Evolutionary conservation across 768 basidiomycete species (phyloP), one percentile per base, ranked within the genome.

Genomic region (Hygrophorus pudorinus): DNA sequence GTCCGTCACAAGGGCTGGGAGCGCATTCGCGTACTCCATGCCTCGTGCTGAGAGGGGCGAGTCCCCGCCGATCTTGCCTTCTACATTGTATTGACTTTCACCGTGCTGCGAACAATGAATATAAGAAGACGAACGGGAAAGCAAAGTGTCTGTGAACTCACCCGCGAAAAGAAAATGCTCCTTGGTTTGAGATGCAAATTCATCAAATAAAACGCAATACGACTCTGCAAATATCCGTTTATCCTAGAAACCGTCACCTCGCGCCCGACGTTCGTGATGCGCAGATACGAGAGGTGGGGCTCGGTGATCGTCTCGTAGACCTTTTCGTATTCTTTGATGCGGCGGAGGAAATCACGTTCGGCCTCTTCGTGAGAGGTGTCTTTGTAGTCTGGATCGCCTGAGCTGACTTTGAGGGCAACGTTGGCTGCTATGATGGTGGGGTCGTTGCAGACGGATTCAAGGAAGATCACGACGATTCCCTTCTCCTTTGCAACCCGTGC

Each of bases 141-240:
- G 11, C 32, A 27, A 12, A 37, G 13, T 12, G n/a, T 18, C 24
- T 30, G 8, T 4, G 40, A 64, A 3, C 82, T 55, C 56, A 97
- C 94, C 54, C 96, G 67, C 4, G 96, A 97, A 48, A 99, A 76
- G 65, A 91, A 99, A 48, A 99, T 98, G 59, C 83, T 90, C 46
- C 96, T 75, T 5, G 96, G 94, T 55, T 96, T 96, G 53, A 99
- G 68, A 63, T 99, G 96, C 54, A 98, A 62, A 61, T 97, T 97
- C 93, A 97, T 98, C 44, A 99, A 71, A 63, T 93, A 99, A 66
- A 94, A 99, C 14, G 91, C 94, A 52, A 99, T 91, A 29, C 96
- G 84, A 71, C 89, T 91, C 57, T 93, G 90, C 48, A 99, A 65
- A 57, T 99, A 99, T 11, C 93, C 93, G 56, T 93, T 79, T 43